phyloP scores from a whole-genome alignment of 768 basidiomycete genomes.

The Termitomyces sp. region DNA sequence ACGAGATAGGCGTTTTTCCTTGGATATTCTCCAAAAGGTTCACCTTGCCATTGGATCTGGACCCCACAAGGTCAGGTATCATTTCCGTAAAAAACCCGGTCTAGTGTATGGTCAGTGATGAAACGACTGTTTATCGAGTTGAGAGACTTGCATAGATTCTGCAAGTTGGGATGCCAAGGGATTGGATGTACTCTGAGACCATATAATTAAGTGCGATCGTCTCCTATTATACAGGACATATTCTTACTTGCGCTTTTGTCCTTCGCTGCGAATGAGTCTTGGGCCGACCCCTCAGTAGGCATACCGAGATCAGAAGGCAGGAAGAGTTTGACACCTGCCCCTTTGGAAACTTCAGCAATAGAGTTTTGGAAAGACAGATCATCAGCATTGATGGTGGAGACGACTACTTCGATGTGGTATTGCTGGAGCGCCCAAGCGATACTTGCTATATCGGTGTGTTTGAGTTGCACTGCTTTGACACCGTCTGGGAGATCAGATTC shows the following conservation, averaged over 20 bases:
- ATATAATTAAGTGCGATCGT: background rate
- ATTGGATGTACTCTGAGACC: conserved; percentile 11
- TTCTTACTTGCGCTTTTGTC: conserved; percentile 11
- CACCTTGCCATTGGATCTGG: conserved; percentile 4
- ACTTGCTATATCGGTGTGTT: conserved; percentile 6
- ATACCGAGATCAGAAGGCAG: conserved; percentile 12
- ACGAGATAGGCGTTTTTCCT: conserved; percentile 5
- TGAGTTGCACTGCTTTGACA: background rate
- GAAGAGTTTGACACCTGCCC: conserved; percentile 13
- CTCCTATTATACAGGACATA: background rate
- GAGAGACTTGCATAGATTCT: conserved; percentile 4
- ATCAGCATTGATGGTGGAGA: conserved; percentile 5
- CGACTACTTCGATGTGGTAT: conserved; percentile 6
- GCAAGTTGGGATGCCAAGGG: conserved; percentile 9
- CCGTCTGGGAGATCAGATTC: conserved; percentile 6
- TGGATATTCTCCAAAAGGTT: conserved; percentile 3
- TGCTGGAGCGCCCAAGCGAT: conserved; percentile 4
- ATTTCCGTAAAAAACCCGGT: conserved; percentile 6
- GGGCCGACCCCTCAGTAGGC: conserved; percentile 2
- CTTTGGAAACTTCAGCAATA: conserved; percentile 10
- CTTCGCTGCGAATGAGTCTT: background rate
- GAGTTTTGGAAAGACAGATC: conserved; percentile 5
- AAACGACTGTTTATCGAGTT: background rate
- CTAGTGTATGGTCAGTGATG: background rate
- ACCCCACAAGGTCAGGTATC: conserved; percentile 8